Base-by-base conservation (phyloP, 2,329 filamentous ascomycete species). In the Colletotrichum cuscutae region DNA sequence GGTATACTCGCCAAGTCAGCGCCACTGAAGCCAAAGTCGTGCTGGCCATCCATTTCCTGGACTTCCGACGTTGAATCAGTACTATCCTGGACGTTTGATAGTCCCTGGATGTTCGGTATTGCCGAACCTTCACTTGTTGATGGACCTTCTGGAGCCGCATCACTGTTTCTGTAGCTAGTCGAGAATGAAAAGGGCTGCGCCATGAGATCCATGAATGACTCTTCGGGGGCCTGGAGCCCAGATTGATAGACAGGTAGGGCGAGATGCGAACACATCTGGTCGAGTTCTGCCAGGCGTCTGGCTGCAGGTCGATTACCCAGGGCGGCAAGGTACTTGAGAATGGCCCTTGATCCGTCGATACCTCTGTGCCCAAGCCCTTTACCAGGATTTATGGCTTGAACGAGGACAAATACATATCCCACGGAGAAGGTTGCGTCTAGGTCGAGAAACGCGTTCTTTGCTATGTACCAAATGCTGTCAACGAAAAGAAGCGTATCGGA, bases 191-290 rank as follows among this genome's bases (percentile, higher is more conserved):
- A 71, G 0, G 37, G 49, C 32, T 49, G 52, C 13, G 28, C 24
- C 32, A 63, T n/a, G 2, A 63, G 42, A 5, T 60, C 69, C 2
- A 24, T 28, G 28, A 60, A 30, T 3, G 61, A 42, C 37, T 52
- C 35, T 4, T 59, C 60, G 1, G 42, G 54, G 12, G 63, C 58
- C 22, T 37, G 57, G 0, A 19, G 28, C 11, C 19, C 19, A 1
- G 24, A 42, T 3, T 37, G 58, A 11, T 56, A 24, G 11, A 63
- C n/a, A 8, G 67, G 52, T 9, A 70, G 19, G 1, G 58, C 67
- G 7, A 73, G 53, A 26, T 73, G 68, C 24, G 58, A 26, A 28
- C 68, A 73, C 71, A 73, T 73, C 53, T 73, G 71, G 19, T 73
- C 68, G 28, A 73, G 52, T 22, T 73, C 71, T 0, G 71, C 59